A percentile compares a stretch with the other conserved stretches of the same genome.
Conservation (phyloP, 1,284 basidiomycete genomes). For the Leccinum subfulvum region DNA sequence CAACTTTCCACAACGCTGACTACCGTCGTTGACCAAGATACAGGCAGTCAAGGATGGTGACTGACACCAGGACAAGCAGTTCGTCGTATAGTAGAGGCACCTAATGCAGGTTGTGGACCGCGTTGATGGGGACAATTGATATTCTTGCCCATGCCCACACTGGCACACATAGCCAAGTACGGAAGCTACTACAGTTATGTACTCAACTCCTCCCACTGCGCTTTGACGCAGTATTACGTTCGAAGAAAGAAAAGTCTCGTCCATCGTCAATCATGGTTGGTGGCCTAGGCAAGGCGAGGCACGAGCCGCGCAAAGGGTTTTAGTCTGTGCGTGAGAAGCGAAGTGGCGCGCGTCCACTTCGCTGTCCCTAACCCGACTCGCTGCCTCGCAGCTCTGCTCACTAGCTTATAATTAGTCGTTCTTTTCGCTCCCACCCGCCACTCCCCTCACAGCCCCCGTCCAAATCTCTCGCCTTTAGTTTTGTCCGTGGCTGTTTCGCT, state of each 20-base stretch:
- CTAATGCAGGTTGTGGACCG: conserved; percentile 12
- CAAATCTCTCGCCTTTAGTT: too few species aligned
- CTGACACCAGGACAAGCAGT: neutral
- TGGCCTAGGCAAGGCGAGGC: neutral
- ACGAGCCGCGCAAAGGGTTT: neutral
- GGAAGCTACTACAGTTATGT: neutral
- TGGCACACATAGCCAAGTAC: neutral
- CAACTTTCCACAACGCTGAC: conserved; percentile 9
- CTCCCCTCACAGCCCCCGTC: too few species aligned
- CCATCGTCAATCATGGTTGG: neutral
- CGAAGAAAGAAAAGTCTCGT: neutral
- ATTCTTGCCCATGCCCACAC: neutral
- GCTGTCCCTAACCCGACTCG: too few species aligned
- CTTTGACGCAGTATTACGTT: neutral
- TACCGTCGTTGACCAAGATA: conserved; percentile 6
- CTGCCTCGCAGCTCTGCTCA: too few species aligned
- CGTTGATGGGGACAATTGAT: neutral
- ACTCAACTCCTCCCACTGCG: neutral
- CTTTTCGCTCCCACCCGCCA: too few species aligned
- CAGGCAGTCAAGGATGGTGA: conserved; percentile 2
- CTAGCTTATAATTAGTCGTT: too few species aligned
- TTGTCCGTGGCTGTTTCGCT: too few species aligned
- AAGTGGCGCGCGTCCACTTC: neutral
- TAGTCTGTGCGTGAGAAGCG: neutral
- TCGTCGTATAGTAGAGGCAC: conserved; percentile 15